phyloP scores from a whole-genome alignment of 108 stramenopile species.

The Cyclotella kingstonii region DNA sequence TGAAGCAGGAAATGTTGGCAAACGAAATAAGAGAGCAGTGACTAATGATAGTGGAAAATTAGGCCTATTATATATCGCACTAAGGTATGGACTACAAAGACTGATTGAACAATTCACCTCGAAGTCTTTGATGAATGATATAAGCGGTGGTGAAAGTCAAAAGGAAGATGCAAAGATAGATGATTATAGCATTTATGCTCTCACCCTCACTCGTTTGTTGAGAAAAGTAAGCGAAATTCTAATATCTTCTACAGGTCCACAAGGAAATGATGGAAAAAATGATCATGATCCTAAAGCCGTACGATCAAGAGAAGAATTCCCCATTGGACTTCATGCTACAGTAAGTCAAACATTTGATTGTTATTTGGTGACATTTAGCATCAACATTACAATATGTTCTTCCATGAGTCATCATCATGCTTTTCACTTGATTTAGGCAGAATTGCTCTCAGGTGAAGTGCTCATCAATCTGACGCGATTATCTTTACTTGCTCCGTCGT shows the following conservation, averaged over 20 bases:
- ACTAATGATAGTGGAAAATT: conserved; percentile 4
- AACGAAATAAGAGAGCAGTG: not conserved
- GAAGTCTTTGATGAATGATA: not conserved
- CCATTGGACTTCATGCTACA: conserved; percentile 17
- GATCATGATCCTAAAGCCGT: not conserved
- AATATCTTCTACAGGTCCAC: conserved; percentile 5
- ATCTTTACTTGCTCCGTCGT: conserved; percentile 49
- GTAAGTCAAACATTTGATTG: conserved; percentile 1
- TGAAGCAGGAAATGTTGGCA: conserved; percentile 11
- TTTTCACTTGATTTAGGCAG: conserved; percentile 16
- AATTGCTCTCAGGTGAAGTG: conserved; percentile 52
- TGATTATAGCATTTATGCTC: conserved; percentile 15
- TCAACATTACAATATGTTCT: not conserved
- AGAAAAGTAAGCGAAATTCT: conserved; percentile 32
- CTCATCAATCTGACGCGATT: conserved; percentile 51
- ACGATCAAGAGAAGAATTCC: conserved; percentile 1
- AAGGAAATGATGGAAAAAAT: not conserved
- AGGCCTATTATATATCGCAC: conserved; percentile 15
- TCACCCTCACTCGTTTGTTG: conserved; percentile 24
- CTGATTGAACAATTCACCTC: conserved; percentile 1
- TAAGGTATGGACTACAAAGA: conserved; percentile 27
- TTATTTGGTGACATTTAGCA: not conserved
- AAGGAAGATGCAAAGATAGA: not conserved
- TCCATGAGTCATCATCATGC: not conserved
- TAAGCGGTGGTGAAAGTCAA: too few relatives aligned